phyloP scores from a whole-genome alignment of 2,329 filamentous ascomycete genomes.

The Penicillium psychrosexuale region DNA sequence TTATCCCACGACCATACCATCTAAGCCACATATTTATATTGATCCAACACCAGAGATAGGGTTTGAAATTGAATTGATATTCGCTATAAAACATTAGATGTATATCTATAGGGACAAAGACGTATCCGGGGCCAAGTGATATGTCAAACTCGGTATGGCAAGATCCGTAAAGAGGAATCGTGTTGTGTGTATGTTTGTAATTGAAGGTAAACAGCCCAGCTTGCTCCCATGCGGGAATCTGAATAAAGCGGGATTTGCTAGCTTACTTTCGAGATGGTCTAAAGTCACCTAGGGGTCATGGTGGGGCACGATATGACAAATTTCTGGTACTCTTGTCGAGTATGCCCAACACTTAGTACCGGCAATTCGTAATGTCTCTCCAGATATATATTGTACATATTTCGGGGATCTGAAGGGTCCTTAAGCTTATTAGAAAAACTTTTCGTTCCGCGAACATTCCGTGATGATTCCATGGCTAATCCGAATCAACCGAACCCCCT shows the following conservation, averaged over 20 bases:
- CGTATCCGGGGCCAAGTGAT: neutral
- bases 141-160: neutral
- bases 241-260: no score
- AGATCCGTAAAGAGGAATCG: neutral
- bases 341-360: neutral
- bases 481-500: no score
- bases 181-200: neutral
- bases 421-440: no score
- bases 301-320: neutral
- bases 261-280: neutral
- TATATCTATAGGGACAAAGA: neutral
- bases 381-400: no score
- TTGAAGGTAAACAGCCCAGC: neutral
- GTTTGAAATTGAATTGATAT: no score
- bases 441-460: no score
- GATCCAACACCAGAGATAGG: no score
- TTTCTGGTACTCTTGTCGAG: neutral
- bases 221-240: neutral
- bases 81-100: neutral
- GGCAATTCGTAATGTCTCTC: neutral
- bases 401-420: no score
- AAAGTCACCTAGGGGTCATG: neutral
- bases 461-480: no score
- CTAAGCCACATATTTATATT: no score
- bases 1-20: no score